phyloP scores from a whole-genome alignment of 2,329 filamentous ascomycete species.

The Botryotinia narcissicola region DNA sequence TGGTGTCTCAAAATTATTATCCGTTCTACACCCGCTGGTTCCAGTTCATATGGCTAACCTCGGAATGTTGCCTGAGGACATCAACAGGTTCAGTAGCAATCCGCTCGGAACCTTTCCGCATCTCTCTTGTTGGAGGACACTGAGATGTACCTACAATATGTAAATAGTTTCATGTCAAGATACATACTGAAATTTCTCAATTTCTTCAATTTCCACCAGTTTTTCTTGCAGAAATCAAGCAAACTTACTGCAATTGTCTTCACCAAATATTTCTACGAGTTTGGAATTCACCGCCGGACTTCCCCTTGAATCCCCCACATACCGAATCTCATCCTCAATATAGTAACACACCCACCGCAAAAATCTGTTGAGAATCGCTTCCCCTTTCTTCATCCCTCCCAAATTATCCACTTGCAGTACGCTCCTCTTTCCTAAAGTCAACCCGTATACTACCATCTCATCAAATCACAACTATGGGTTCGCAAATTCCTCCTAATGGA shows the following conservation, averaged over 20 bases:
- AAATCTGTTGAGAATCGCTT: slow-evolving; percentile 6
- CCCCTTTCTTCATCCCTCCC: slow-evolving; percentile 7
- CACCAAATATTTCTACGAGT: neutral
- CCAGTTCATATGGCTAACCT: neutral
- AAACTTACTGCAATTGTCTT: neutral
- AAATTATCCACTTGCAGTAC: neutral
- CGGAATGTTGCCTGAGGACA: slow-evolving; percentile 4
- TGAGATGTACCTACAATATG: neutral
- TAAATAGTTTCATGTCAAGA: neutral
- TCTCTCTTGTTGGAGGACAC: neutral
- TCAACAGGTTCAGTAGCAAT: neutral
- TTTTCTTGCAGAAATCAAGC: no score
- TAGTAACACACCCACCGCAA: neutral
- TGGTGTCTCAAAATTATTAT: neutral
- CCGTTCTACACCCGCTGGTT: neutral
- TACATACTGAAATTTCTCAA: neutral
- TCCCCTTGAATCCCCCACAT: neutral
- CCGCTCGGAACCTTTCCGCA: slow-evolving; percentile 3
- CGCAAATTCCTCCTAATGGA: neutral
- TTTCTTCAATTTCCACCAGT: neutral
- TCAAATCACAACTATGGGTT: neutral
- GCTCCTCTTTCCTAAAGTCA: neutral
- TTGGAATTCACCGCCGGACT: neutral
- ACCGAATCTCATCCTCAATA: neutral
- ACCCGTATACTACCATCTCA: neutral